Base-by-base conservation (phyloP, 2,329 filamentous ascomycete genomes). In the Cercospora zeina region DNA sequence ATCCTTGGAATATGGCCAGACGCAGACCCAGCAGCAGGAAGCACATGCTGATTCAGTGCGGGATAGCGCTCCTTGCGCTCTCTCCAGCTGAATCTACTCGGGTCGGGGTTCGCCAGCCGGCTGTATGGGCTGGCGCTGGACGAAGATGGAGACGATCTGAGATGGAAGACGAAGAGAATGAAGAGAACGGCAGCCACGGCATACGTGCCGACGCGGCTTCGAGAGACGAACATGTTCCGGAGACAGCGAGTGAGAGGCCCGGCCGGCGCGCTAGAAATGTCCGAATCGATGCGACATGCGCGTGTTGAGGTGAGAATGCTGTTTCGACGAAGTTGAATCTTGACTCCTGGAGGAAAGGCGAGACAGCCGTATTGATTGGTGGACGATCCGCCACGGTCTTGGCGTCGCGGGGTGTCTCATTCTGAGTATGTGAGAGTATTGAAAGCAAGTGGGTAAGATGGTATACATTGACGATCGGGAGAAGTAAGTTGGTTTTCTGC, bases 51-150 rank as follows among this genome's bases (percentile, higher is more conserved):
- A 9, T 59, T 14, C 47, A 54, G 39, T 5, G 63, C 65, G 9
- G 65, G 62, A 31, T 63, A 65, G 13, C 59, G 57, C 33, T 67
- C 62, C 27, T 59, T 47, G 16, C 65, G 50, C n/a, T 56, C 24
- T n/a, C 60, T 62, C 65, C 65, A 67, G 24, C 56, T 55, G 31
- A 65, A 65, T 14, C 27, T 55, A 4, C 54, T 16, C 4, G 58
- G 31, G 21, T 59, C 58, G 6, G 21, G 4, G 14, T 45, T 39
- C 2, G 47, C 37, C 30, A 34, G 54, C 2, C 39, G 21, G 1
- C 10, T 50, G 42, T 56, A 54, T 33, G 30, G 24, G 16, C 13
- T 14, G 1, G 33, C 54, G n/a, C 9, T 5, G 1, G 54, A 57
- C 1, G 47, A 11, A 24, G n/a, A 49, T 24, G 14, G 21, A 10